Evolutionary conservation across 371 early-diverging fungal genomes (phyloP), one percentile per base, ranked within the genome.

Genomic region (Mortierella sp.): DNA sequence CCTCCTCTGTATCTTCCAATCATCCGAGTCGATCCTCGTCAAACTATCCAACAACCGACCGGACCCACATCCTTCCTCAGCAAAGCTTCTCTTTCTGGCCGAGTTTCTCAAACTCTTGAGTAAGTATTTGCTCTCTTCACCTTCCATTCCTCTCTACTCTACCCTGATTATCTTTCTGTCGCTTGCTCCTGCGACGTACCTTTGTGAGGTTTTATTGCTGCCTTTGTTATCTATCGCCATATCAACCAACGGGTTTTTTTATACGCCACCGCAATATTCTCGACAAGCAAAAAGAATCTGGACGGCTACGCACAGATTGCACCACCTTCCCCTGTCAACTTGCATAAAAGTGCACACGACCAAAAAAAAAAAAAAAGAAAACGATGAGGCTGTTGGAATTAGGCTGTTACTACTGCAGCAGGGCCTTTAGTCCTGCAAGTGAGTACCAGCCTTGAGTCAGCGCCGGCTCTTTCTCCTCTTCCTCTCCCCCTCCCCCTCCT

Each of bases 1-100:
- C 63, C 63, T 77, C 23, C 69, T 77, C 50, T 77, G 77, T 46
- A 77, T 77, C 60, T 77, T 77, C 18, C 77, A 77, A 23, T 77
- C 77, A 7, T 77, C 77, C 0, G 77, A 77, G 55, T 77, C 77
- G 25, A 77, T 77, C 51, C 60, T 77, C 19, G 77, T 77, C 62
- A 77, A 77, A 55, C 43, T 77, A 16, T 68, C 77, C 12, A 56
- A 51, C 62, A 72, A 72, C 47, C 72, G 72, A 0, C 68, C 72
- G 11, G 69, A 64, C 4, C 77, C 77, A 16, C 72, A 77, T 30
- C 77, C 77, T 2, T 65, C 66, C 47, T 77, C 77, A 16, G 69
- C 77, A 14, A 77, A 77, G 29, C 77, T 77, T 57, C 48, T 77
- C 26, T 66, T 77, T 46, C 66, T 77, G 21, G 72, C 77, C 14